Percentiles rank a stretch among this genome's conserved stretches.
These are phyloP conservation scores for Leccinum arenicola DNA, from an alignment of 768 basidiomycete species.

Conservation along the genomic window DNA sequence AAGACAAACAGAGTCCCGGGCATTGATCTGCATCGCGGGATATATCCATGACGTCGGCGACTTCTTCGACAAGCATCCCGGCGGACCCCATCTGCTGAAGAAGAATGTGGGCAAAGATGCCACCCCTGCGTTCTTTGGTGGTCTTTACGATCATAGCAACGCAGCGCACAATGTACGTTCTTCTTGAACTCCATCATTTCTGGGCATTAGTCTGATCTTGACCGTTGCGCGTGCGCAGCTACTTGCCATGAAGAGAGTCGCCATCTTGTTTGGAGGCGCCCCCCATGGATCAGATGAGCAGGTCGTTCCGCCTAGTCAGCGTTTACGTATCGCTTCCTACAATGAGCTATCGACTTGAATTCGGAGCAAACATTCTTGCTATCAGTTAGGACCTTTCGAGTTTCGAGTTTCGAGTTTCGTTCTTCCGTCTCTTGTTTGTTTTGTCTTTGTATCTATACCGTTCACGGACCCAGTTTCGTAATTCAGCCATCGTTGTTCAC, in stretches of 20 bases:
- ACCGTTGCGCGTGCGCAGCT: background rate
- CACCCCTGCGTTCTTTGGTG: slow-evolving; percentile 89
- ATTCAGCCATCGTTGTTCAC: background rate
- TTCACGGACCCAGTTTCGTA: background rate
- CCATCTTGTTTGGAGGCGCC: slow-evolving; percentile 6
- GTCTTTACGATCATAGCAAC: slow-evolving; percentile 80
- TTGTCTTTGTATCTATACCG: background rate
- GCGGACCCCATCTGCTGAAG: slow-evolving; percentile 76
- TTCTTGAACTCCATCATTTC: background rate
- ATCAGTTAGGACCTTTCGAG: background rate
- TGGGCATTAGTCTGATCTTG: background rate
- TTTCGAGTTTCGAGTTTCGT: background rate
- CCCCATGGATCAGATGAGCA: slow-evolving; percentile 9
- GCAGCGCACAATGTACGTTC: slow-evolving; percentile 70
- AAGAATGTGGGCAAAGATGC: slow-evolving; percentile 88
- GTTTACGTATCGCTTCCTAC: slow-evolving; percentile 1
- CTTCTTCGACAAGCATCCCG: slow-evolving; percentile 87
- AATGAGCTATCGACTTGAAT: background rate
- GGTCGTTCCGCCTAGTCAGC: slow-evolving; percentile 8
- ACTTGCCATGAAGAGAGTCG: slow-evolving; percentile 14
- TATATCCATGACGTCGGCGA: slow-evolving; percentile 83
- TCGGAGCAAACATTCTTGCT: background rate
- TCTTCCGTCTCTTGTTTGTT: background rate
- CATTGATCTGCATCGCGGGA: slow-evolving; percentile 82
- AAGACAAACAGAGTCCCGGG: slow-evolving; percentile 71